Evolutionary conservation across 768 basidiomycete species (phyloP).

Genomic region (Hericium rajendrae): DNA sequence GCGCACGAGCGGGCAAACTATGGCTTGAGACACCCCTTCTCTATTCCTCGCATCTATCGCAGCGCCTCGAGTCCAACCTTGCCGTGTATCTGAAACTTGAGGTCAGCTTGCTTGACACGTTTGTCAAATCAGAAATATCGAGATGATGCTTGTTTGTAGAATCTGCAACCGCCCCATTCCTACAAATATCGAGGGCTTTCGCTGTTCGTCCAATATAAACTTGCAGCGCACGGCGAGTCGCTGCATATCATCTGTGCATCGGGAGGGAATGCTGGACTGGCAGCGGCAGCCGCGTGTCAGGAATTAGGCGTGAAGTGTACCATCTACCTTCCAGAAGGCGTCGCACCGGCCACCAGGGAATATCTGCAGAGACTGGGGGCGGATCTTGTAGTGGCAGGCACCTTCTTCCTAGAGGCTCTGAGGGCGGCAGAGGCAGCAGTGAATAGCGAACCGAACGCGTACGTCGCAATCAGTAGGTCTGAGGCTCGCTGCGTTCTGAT

Average conservation of each 20-base stretch:
- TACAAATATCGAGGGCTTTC: constrained; percentile 74
- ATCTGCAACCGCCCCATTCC: constrained; percentile 61
- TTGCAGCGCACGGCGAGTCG: constrained; percentile 37
- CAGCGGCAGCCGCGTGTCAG: constrained; percentile 54
- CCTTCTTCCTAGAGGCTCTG: constrained; percentile 49
- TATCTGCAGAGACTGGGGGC: constrained; percentile 46
- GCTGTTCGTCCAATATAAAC: constrained; percentile 44
- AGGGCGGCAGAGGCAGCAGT: constrained; percentile 38
- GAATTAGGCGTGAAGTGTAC: constrained; percentile 49
- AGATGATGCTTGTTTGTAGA: constrained; percentile 32
- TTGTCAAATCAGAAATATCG: background rate
- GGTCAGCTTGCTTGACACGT: background rate
- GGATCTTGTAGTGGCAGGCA: constrained; percentile 47
- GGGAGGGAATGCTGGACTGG: constrained; percentile 74
- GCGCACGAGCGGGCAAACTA: constrained; percentile 17
- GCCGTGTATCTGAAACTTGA: constrained; percentile 8
- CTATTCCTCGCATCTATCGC: constrained; percentile 4
- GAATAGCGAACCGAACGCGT: constrained; percentile 41
- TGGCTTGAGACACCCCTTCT: constrained; percentile 7
- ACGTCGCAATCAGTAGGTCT: constrained; percentile 18
- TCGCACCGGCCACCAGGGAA: constrained; percentile 36
- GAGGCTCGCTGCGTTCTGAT: background rate
- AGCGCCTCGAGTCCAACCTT: constrained; percentile 1
- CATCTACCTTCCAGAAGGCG: constrained; percentile 55
- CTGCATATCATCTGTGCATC: constrained; percentile 65